These are phyloP conservation scores for Ceratocystis cubensis DNA, from an alignment of 2,329 filamentous ascomycete genomes.

Conservation along the genomic window DNA sequence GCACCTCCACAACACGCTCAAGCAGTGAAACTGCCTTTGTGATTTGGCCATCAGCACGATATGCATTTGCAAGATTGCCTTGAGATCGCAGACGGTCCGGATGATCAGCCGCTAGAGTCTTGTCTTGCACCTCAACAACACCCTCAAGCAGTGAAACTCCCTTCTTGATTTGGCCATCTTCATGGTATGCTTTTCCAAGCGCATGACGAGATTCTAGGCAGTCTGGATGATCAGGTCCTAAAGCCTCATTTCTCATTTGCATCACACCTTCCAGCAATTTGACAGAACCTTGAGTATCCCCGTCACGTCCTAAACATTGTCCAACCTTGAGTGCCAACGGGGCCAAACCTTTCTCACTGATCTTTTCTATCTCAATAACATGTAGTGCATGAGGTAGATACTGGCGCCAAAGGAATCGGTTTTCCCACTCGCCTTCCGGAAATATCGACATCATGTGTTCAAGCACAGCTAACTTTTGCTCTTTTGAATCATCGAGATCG, in stretches of 20 bases:
- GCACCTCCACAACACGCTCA: no score
- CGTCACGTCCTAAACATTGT: rapidly evolving
- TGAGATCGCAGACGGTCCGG: no score
- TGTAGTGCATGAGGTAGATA: neutral
- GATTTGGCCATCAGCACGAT: neutral
- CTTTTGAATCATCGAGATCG: neutral
- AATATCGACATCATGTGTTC: neutral
- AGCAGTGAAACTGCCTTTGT: neutral
- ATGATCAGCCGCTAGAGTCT: neutral
- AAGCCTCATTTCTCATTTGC: neutral
- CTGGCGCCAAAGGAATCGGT: neutral
- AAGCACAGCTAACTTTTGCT: neutral
- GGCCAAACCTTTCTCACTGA: no score
- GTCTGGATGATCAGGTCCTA: no score
- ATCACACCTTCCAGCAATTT: neutral
- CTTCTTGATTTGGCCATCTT: no score
- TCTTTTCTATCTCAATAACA: neutral
- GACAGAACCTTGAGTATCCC: neutral
- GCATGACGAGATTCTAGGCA: no score
- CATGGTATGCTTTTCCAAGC: no score
- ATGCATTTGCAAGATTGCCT: rapidly evolving
- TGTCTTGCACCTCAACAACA: rapidly evolving
- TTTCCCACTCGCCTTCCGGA: neutral
- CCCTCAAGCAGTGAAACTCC: no score
- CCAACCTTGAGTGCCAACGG: neutral